A percentile compares a stretch with the other conserved stretches of the same genome.
Conservation (phyloP, 148 eudicot genomes). For the Diospyros kaki region DNA sequence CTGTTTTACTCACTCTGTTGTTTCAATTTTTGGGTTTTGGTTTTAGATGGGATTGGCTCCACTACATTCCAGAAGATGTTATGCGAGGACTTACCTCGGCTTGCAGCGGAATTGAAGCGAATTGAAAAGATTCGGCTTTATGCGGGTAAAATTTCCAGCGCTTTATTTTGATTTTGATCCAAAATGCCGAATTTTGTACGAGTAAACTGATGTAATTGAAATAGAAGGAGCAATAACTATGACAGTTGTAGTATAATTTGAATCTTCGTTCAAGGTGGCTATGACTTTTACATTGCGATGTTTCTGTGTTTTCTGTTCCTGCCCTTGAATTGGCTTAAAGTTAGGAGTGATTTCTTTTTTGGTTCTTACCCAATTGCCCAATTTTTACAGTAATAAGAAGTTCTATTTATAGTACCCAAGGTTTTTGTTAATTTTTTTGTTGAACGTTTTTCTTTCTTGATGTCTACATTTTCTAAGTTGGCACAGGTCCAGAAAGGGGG, state of each 20-base stretch:
- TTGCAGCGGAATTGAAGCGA: conserved; percentile 34
- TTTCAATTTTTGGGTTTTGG: neutral
- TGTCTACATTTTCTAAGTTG: neutral
- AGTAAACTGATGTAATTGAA: neutral
- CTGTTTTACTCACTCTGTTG: neutral
- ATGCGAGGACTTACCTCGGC: conserved; percentile 26
- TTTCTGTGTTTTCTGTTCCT: neutral
- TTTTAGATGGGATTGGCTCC: conserved; percentile 24
- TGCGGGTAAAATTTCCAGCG: conserved; percentile 23
- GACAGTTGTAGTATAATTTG: neutral
- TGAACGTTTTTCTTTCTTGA: too few species aligned
- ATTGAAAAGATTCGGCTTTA: conserved; percentile 37
- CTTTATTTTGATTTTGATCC: too few species aligned
- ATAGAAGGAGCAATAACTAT: neutral
- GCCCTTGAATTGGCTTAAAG: neutral
- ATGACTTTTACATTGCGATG: neutral
- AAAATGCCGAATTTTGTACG: neutral
- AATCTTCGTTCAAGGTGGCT: too few species aligned
- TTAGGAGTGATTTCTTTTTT: too few species aligned
- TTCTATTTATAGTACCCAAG: too few species aligned
- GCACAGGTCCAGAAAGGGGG: neutral
- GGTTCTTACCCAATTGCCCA: too few species aligned
- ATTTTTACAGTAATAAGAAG: too few species aligned
- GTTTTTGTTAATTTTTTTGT: too few species aligned
- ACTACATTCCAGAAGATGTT: conserved; percentile 31